These are phyloP conservation scores for Jamesozyma piceae DNA, from an alignment of 805 yeast species.

Conservation along the genomic window DNA sequence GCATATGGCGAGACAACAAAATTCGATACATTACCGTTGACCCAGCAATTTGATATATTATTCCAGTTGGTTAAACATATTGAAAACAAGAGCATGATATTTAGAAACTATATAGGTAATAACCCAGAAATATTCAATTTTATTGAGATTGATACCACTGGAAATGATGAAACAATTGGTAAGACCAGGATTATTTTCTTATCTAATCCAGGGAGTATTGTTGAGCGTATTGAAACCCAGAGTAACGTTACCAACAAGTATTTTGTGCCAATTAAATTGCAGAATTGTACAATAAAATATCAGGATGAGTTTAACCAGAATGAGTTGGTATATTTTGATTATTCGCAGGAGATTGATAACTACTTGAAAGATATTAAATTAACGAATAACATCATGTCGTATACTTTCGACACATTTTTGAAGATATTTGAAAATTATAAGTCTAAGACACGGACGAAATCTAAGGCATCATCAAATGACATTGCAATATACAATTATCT, in stretches of 20 bases:
- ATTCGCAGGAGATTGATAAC: conserved; percentile 24
- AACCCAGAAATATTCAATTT: conserved; percentile 23
- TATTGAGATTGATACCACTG: conserved; percentile 10
- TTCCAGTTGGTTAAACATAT: conserved; percentile 23
- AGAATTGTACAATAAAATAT: conserved; percentile 23
- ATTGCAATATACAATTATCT: background rate
- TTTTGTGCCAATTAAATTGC: conserved; percentile 21
- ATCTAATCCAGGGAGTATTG: conserved; percentile 16
- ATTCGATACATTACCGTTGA: conserved; percentile 7
- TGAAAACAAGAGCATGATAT: conserved; percentile 23
- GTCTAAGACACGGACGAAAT: background rate
- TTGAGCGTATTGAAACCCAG: conserved; percentile 9
- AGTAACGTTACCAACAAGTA: background rate
- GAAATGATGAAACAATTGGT: conserved; percentile 12
- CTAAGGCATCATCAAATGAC: background rate
- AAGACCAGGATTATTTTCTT: conserved; percentile 13
- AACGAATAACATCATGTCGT: conserved; percentile 17
- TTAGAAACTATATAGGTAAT: conserved; percentile 23
- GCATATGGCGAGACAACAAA: background rate
- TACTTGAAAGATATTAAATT: conserved; percentile 19
- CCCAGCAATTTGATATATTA: conserved; percentile 21
- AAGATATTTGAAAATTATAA: conserved; percentile 8
- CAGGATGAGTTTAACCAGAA: conserved; percentile 10
- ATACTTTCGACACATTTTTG: conserved; percentile 22
- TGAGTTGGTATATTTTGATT: conserved; percentile 24